phyloP scores from a whole-genome alignment of 1,139 yeast genomes.

The Kurtzmaniella natalensis region DNA sequence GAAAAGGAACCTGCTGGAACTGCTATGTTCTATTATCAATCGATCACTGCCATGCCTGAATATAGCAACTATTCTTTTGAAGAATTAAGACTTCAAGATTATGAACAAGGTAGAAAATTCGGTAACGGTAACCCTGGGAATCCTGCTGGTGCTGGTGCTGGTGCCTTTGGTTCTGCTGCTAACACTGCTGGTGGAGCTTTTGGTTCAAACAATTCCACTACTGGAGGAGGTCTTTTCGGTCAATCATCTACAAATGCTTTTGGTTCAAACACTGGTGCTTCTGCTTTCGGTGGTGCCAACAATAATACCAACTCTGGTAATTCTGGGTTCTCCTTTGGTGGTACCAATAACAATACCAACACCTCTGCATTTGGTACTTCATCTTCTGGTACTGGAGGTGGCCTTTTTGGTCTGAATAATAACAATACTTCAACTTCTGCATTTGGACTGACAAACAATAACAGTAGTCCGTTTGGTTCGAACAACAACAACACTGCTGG shows the following conservation, averaged over 20 bases:
- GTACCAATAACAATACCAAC: conserved; percentile 11
- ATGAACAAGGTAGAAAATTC: conserved; percentile 65
- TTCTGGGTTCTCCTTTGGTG: conserved; percentile 23
- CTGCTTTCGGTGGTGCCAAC: conserved; percentile 11
- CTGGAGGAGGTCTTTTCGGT: conserved; percentile 12
- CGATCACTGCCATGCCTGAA: conserved; percentile 86
- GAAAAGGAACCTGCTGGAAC: conserved; percentile 68
- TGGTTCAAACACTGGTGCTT: conserved; percentile 5
- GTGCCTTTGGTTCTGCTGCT: conserved; percentile 17
- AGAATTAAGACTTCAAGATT: conserved; percentile 86
- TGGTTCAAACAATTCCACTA: conserved; percentile 16
- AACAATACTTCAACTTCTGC: conserved; percentile 10
- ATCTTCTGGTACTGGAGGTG: conserved; percentile 14
- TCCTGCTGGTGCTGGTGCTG: conserved; percentile 21
- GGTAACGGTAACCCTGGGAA: conserved; percentile 45
- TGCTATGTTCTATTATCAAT: conserved; percentile 61
- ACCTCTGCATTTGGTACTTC: conserved; percentile 22
- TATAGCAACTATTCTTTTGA: conserved; percentile 78
- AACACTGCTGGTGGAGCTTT: conserved; percentile 13
- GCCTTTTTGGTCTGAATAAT: neutral
- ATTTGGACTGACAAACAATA: conserved; percentile 14
- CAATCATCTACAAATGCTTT: conserved; percentile 11
- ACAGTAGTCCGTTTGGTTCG: conserved; percentile 16
- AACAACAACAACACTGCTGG: conserved; percentile 9
- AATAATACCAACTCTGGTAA: conserved; percentile 16